Base-by-base conservation (phyloP, 345 rosid species). In the Lepidium sativum region DNA sequence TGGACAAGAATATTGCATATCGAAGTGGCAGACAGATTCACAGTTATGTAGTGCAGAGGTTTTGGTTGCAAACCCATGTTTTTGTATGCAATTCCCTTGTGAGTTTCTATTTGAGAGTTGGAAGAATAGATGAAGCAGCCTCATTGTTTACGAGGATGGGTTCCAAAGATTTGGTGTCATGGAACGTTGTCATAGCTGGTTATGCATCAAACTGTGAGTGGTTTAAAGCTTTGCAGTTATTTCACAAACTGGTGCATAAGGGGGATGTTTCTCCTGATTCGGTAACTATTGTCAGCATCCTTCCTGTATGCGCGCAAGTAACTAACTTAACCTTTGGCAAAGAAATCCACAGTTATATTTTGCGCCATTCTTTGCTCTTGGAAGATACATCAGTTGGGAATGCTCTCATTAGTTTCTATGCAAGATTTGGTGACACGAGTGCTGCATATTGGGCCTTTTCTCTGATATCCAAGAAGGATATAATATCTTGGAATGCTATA, bases 111-210 rank as follows among this genome's bases (percentile, higher is more conserved):
- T 72, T 81, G 78, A 81, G 82, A 74, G 72, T 81, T 16, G 94
- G 91, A 58, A 54, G 27, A 45, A 71, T 80, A 54, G 73, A 72
- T 47, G 79, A 74, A 72, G 97, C 88, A 34, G 91, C 84, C 33
- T 67, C 68, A 29, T 43, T 91, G 75, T 91, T 91, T 65, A 73
- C 50, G 18, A 79, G 69, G 78, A 86, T 84, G 86, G 69, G 65
- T 71, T 72, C 54, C 31, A 84, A 79, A 80, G 96, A 91, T 82
- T 75, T 86, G 81, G 83, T 91, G 63, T 81, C 97, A 8, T 91
- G 97, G 97, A 91, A 91, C 31, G 83, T 91, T 63, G 69, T 84
- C 47, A 83, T 88, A 67, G 80, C 91, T 1, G 96, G 97, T 49
- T 84, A 77, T 70, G 85, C 81, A 56, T 79, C 84, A 57, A 86